Base-by-base conservation (phyloP, 163 green algal species). In the Scenedesmus sp. region DNA sequence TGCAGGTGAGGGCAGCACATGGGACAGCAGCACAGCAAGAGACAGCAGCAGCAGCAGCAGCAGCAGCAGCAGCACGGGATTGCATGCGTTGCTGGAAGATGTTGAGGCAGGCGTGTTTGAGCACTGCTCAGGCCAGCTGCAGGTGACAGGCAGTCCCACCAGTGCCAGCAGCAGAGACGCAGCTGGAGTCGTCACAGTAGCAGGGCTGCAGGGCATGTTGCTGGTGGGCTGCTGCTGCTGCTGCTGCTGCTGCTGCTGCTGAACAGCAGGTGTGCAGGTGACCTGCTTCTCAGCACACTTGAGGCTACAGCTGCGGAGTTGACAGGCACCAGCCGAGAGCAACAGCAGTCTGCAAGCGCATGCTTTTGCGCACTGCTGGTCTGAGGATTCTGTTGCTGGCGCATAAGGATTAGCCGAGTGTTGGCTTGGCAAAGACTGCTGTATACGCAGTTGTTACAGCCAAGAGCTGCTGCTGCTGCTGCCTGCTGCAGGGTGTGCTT, bases 111-210 rank as follows among this genome's bases (percentile, higher is more conserved):
- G 98, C 37, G 98, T 99, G 59, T 99, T 99, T 93, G 98, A 99
- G 93, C 98, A 99, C 92, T 98, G 99, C 92, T 99, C 97, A 81
- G 98, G 99, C 94, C 98, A 99, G 90, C 91, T 99, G 56, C 95
- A 99, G 96, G 96, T 95, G 51, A 76, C 1, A 3, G 3, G 35
- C 35, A 44, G 30, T 26, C 22, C 6, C 76, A 33, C 24, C 20
- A 5, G 30, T 3, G 26, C 10, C 70, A 42, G 70, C 70, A 42
- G 70, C 70, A 42, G 30, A n/a, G n/a, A n/a, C n/a, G n/a, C n/a
- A n/a, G n/a, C n/a, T n/a, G n/a, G n/a, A n/a, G n/a, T n/a, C n/a
- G n/a, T n/a, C n/a, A n/a, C 6, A 10, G 13, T 24, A 76, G 12
- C 33, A 20, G 37, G n/a, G n/a, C 78, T 37, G 78, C 73, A 15